Evolutionary conservation across 2,329 filamentous ascomycete genomes (phyloP).

Genomic region (Dryadomyces sulphureus): DNA sequence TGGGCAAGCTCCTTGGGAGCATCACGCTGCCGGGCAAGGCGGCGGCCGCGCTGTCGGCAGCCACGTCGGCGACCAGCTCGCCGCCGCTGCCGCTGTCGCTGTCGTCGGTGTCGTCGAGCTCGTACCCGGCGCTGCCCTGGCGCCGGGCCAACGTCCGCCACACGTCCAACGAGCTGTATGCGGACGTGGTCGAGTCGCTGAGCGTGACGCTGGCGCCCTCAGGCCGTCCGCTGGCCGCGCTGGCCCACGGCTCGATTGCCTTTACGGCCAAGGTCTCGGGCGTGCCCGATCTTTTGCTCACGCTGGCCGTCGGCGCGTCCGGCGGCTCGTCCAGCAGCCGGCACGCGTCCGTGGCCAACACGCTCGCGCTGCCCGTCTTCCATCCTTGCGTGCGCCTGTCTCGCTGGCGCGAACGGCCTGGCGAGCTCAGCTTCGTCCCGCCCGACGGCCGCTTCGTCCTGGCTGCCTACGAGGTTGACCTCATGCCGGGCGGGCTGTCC

Average conservation of each 20-base stretch:
- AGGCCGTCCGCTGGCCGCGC: slow-evolving; percentile 70
- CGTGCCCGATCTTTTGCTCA: slow-evolving; percentile 76
- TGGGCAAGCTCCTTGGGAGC: slow-evolving; percentile 77
- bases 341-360: slow-evolving; percentile 42
- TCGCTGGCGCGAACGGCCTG: slow-evolving; percentile 78
- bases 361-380: slow-evolving; percentile 83
- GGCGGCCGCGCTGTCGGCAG: slow-evolving; percentile 3
- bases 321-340: slow-evolving; percentile 32
- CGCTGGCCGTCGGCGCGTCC: slow-evolving; percentile 36
- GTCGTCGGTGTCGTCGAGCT: slow-evolving; percentile 23
- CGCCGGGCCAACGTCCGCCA: slow-evolving; percentile 82
- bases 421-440: slow-evolving; percentile 88
- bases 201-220: slow-evolving; percentile 82
- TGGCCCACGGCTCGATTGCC: slow-evolving; percentile 82
- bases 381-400: slow-evolving; percentile 87
- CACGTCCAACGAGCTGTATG: slow-evolving; percentile 93
- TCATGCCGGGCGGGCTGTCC: slow-evolving; percentile 45
- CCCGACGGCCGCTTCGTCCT: slow-evolving; percentile 90
- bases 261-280: slow-evolving; percentile 94
- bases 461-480: slow-evolving; percentile 85
- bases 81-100: neutral
- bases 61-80: neutral
- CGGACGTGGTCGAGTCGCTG: slow-evolving; percentile 85
- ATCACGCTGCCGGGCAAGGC: slow-evolving; percentile 62
- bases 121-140: slow-evolving; percentile 58